Evolutionary conservation across 257 asterid genomes (phyloP).

Genomic region (Ophiorrhiza pumila): DNA sequence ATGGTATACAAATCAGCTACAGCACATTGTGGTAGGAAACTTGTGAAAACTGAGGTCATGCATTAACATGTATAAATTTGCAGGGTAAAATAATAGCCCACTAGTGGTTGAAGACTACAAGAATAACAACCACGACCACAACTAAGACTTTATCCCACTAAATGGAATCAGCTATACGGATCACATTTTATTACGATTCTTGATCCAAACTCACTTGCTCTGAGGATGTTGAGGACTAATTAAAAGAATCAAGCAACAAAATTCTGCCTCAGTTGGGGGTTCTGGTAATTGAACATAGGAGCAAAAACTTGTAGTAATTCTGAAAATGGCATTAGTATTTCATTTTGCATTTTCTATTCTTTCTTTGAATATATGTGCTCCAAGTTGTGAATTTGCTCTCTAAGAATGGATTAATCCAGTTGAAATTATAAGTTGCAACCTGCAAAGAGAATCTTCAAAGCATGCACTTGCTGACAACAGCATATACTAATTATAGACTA

Average conservation of each 20-base stretch:
- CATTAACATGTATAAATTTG: background rate
- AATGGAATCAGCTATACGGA: too few species aligned
- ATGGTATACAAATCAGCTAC: constrained; percentile 10
- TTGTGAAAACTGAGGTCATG: constrained; percentile 1
- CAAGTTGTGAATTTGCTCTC: too few species aligned
- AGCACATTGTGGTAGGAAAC: constrained; percentile 9
- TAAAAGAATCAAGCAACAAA: background rate
- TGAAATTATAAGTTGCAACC: constrained; percentile 5
- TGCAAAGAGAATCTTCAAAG: background rate
- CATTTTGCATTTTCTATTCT: background rate
- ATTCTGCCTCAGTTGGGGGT: background rate
- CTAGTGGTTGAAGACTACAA: background rate
- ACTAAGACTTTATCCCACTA: too few species aligned
- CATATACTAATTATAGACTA: background rate
- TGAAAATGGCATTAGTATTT: background rate
- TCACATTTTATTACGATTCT: too few species aligned
- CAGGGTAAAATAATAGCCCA: background rate
- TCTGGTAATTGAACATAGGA: background rate
- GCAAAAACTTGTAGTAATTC: background rate
- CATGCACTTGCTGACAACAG: constrained; percentile 7
- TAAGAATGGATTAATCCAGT: background rate
- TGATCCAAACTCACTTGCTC: too few species aligned
- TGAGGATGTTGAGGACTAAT: too few species aligned
- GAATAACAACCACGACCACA: too few species aligned
- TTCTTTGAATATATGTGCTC: background rate